phyloP scores from a whole-genome alignment of 176 grass and related monocot genomes.

The Oryza brachyantha region DNA sequence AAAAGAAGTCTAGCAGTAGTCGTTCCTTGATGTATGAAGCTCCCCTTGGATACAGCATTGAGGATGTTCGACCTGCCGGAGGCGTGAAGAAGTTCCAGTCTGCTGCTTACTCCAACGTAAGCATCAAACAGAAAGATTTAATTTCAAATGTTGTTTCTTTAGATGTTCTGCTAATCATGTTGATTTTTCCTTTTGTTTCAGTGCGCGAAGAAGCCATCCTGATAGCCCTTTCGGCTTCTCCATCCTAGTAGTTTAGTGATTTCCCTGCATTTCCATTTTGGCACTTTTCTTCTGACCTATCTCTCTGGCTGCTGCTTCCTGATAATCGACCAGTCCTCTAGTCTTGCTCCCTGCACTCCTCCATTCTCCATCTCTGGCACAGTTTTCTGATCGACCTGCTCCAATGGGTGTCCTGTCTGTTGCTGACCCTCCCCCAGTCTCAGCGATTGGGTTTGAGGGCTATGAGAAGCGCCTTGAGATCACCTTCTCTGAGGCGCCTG shows the following conservation, averaged over 20 bases:
- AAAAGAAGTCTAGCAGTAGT: constrained; percentile 70
- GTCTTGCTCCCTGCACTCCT: constrained; percentile 34
- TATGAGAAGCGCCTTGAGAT: constrained; percentile 82
- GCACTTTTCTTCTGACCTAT: constrained; percentile 33
- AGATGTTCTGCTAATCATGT: constrained; percentile 7
- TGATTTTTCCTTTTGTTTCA: constrained; percentile 36
- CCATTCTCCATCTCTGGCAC: constrained; percentile 24
- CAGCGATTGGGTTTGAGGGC: constrained; percentile 74
- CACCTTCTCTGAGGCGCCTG: constrained; percentile 48
- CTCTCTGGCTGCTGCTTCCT: constrained; percentile 71
- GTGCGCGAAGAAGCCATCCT: constrained; percentile 82
- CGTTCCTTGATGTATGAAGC: constrained; percentile 72
- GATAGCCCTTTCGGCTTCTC: constrained; percentile 47
- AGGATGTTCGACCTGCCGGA: constrained; percentile 78
- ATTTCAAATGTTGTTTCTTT: neutral
- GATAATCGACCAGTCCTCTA: constrained; percentile 45
- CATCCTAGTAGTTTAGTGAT: constrained; percentile 52
- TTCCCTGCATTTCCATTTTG: constrained; percentile 37
- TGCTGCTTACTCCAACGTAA: constrained; percentile 88
- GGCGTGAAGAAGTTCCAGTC: constrained; percentile 72
- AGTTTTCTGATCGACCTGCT: constrained; percentile 36
- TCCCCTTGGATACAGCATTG: constrained; percentile 79
- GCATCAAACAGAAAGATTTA: neutral
- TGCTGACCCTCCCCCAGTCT: constrained; percentile 32
- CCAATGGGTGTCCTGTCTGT: constrained; percentile 49